These are phyloP conservation scores for Microthyrium microscopicum DNA, from an alignment of 2,329 filamentous ascomycete genomes.

Conservation along the genomic window DNA sequence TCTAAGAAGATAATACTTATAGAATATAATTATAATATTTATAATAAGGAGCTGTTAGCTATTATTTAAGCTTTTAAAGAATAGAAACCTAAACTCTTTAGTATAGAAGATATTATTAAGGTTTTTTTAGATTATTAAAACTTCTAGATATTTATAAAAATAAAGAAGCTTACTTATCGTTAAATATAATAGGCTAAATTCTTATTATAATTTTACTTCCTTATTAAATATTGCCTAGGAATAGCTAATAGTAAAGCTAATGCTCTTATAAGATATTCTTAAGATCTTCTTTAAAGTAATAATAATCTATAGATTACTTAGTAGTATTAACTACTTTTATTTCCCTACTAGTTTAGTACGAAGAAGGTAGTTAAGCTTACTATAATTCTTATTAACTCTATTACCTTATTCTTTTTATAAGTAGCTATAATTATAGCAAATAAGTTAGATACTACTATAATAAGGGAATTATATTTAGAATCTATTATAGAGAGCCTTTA, in stretches of 20 bases:
- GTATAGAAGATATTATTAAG: slow-evolving; percentile 7
- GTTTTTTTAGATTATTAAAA: slow-evolving; percentile 16
- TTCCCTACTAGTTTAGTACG: not conserved
- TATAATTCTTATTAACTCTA: too few relatives aligned
- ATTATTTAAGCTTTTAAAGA: slow-evolving; percentile 15
- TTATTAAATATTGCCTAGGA: slow-evolving; percentile 14
- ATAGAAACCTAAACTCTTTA: slow-evolving; percentile 13
- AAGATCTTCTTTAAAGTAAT: too few relatives aligned
- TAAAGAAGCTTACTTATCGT: slow-evolving; percentile 14
- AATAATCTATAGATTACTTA: too few relatives aligned
- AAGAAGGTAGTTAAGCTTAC: not conserved
- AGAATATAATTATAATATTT: slow-evolving; percentile 18
- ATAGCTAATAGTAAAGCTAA: slow-evolving; percentile 10
- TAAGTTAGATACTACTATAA: not conserved
- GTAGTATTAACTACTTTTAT: not conserved
- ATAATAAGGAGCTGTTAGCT: slow-evolving; percentile 20
- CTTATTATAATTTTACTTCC: slow-evolving; percentile 14
- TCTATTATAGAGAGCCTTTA: too few relatives aligned
- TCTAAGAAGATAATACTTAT: slow-evolving; percentile 11
- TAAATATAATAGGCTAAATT: slow-evolving; percentile 14
- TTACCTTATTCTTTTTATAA: too few relatives aligned
- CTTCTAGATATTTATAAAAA: slow-evolving; percentile 16
- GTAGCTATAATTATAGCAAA: not conserved
- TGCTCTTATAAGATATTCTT: slow-evolving; percentile 8
- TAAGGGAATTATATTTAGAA: not conserved